Percentiles rank a stretch among this genome's conserved stretches.
Evolutionary conservation across 2,329 filamentous ascomycete genomes (phyloP).

Genomic region (Cytospora schulzeri): DNA sequence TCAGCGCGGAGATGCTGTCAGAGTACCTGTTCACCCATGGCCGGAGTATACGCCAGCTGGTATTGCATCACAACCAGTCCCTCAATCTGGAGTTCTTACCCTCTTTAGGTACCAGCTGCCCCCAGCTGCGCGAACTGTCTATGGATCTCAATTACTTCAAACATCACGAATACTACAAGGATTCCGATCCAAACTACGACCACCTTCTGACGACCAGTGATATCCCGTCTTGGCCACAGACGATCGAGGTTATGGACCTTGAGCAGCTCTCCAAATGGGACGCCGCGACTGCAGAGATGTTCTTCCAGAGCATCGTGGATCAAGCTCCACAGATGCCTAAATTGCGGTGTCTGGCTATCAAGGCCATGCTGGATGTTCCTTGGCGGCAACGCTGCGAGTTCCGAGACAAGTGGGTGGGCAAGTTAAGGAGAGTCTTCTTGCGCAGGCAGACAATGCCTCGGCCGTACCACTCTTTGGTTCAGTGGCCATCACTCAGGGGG

Average conservation of each 20-base stretch:
- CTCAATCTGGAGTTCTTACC: conserved; percentile 76
- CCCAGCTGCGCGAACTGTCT: conserved; percentile 67
- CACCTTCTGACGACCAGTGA: conserved; percentile 65
- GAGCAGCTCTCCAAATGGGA: conserved; percentile 77
- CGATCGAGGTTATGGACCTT: conserved; percentile 71
- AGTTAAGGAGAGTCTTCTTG: conserved; percentile 68
- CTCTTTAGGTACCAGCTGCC: conserved; percentile 66
- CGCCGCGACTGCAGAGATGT: conserved; percentile 68
- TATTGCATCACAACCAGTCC: conserved; percentile 76
- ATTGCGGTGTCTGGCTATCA: conserved; percentile 72
- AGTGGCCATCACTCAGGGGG: conserved; percentile 21
- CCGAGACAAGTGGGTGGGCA: conserved; percentile 75
- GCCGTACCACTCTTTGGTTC: conserved; percentile 24
- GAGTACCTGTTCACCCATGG: conserved; percentile 70
- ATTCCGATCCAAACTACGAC: conserved; percentile 76
- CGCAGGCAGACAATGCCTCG: conserved; percentile 37
- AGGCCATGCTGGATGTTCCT: conserved; percentile 75
- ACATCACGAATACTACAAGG: conserved; percentile 65
- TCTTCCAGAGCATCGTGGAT: conserved; percentile 78
- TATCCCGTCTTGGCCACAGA: conserved; percentile 76
- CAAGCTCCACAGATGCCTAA: conserved; percentile 66
- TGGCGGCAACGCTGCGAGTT: conserved; percentile 85
- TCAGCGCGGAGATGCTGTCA: conserved; percentile 67
- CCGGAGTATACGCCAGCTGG: conserved; percentile 64
- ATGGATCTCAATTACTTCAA: conserved; percentile 82